phyloP scores from a whole-genome alignment of 2,329 filamentous ascomycete genomes.

The Volutella citrinella region DNA sequence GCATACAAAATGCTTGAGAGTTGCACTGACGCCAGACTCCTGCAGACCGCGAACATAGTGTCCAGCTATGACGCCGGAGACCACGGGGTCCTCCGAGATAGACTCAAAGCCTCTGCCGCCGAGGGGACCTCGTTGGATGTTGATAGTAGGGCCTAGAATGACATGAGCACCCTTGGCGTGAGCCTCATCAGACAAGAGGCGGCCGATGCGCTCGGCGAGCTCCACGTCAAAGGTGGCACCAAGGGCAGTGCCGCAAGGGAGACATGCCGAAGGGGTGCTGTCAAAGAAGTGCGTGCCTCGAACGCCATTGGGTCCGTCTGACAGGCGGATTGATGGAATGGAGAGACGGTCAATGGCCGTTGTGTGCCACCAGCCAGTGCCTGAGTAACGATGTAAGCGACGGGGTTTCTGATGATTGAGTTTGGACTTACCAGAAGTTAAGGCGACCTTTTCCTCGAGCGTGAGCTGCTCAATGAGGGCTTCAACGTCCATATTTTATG shows the following conservation, averaged over 20 bases:
- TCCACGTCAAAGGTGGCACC: conserved; percentile 14
- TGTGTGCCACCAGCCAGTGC: conserved; percentile 2
- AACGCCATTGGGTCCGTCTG: conserved; percentile 19
- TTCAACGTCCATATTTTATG: conserved; percentile 12
- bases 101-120: conserved; percentile 44
- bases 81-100: conserved; percentile 41
- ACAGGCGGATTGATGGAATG: conserved; percentile 9
- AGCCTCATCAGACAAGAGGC: conserved; percentile 15
- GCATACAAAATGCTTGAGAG: conserved; percentile 13
- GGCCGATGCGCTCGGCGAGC: conserved; percentile 11
- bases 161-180: conserved; percentile 65
- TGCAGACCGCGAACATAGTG: conserved; percentile 33
- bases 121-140: conserved; percentile 40
- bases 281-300: conserved; percentile 10
- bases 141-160: conserved; percentile 61
- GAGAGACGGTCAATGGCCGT: neutral
- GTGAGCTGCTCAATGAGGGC: conserved; percentile 12
- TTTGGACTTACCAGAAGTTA: conserved; percentile 9
- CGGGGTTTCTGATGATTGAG: no score
- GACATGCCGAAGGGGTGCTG: conserved; percentile 7
- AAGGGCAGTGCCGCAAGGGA: conserved; percentile 10
- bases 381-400: conserved; percentile 4
- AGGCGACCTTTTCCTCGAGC: conserved; percentile 13
- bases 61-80: conserved; percentile 39
- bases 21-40: conserved; percentile 3